Conservation (phyloP, 352 stramenopile genomes). For the Blastocystis hominis region DNA sequence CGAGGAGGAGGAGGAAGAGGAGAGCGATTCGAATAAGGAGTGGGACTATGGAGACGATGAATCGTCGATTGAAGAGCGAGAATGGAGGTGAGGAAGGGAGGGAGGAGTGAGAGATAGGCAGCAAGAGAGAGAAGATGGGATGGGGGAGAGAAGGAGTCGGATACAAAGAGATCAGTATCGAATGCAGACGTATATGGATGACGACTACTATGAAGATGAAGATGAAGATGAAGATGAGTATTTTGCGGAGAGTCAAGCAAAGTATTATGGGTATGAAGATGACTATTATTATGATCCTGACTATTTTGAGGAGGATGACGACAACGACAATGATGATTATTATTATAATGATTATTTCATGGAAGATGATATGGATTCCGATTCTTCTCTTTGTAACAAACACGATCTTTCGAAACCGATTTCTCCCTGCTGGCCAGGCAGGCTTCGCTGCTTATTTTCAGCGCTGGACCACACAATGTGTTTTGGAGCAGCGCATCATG, state of each 20-base stretch:
- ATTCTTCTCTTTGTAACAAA: neutral
- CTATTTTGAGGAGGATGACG: neutral
- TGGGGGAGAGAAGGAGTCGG: neutral
- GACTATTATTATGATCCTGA: neutral
- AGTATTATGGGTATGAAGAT: neutral
- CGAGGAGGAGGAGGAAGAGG: neutral
- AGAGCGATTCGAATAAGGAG: neutral
- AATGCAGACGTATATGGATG: neutral
- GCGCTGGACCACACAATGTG: neutral
- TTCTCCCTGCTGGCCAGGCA: neutral
- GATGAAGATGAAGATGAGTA: neutral
- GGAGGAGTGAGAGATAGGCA: neutral
- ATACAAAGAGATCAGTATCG: neutral
- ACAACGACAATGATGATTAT: neutral
- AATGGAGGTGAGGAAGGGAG: neutral
- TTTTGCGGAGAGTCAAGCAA: neutral
- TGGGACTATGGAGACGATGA: neutral
- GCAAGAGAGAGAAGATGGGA: neutral
- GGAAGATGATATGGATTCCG: too few species aligned
- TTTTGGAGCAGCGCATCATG: constrained; percentile 10
- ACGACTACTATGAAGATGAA: neutral
- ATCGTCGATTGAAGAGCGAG: neutral
- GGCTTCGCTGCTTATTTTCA: neutral
- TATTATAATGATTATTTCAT: too few species aligned
- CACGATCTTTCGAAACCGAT: neutral